phyloP scores from a whole-genome alignment of 768 basidiomycete species.

The Pholiota molesta region DNA sequence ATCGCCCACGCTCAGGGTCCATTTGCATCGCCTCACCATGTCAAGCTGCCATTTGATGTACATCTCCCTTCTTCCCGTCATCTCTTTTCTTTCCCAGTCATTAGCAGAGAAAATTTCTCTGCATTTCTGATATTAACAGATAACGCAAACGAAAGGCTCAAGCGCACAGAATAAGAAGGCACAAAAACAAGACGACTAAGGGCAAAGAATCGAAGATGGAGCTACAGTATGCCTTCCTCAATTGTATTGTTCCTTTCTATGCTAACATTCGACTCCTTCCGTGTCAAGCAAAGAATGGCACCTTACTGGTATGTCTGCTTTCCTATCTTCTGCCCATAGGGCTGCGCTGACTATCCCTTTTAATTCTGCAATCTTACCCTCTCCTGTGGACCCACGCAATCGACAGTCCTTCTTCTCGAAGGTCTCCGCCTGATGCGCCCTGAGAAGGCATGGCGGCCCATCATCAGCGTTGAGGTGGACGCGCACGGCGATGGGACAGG shows the following conservation, averaged over 20 bases:
- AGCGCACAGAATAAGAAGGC: too few species aligned
- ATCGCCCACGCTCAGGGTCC: not conserved
- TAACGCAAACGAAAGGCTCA: too few species aligned
- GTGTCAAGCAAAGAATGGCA: not conserved
- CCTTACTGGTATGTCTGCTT: not conserved
- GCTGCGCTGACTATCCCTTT: not conserved
- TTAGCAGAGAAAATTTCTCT: not conserved
- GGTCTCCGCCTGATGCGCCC: slow-evolving; percentile 54
- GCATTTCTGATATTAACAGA: not conserved
- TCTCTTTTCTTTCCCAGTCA: not conserved
- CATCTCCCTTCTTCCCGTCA: not conserved
- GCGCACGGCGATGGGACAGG: slow-evolving; percentile 36
- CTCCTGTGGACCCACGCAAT: not conserved
- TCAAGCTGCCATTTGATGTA: not conserved
- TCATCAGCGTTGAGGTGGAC: slow-evolving; percentile 59
- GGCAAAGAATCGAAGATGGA: not conserved
- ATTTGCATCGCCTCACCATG: not conserved
- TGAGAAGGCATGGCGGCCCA: slow-evolving; percentile 70
- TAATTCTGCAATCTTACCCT: not conserved
- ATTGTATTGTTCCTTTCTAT: not conserved
- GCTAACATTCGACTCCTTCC: not conserved
- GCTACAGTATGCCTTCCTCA: not conserved
- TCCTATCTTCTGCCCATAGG: not conserved
- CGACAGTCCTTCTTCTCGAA: slow-evolving; percentile 43
- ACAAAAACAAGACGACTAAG: too few species aligned